phyloP scores from a whole-genome alignment of 768 basidiomycete species.

The Mycena metata region DNA sequence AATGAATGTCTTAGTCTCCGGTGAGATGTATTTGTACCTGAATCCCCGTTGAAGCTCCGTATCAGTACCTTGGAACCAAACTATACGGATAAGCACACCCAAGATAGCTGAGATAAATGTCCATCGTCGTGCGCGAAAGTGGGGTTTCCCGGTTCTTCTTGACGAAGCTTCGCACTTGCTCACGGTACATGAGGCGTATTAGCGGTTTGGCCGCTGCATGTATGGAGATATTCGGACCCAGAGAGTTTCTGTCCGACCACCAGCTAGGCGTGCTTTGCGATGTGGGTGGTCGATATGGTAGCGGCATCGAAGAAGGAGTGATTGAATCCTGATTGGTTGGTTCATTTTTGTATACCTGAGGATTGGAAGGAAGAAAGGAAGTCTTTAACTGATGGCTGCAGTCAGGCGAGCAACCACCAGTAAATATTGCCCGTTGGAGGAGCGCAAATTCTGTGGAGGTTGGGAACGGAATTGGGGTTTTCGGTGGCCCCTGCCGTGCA shows the following conservation, averaged over 20 bases:
- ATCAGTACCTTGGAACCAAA: neutral
- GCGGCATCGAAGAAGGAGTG: neutral
- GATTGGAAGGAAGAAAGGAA: too few relatives aligned
- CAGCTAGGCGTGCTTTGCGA: conserved; percentile 10
- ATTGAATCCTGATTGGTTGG: too few relatives aligned
- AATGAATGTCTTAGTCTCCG: neutral
- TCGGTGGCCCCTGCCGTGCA: too few relatives aligned
- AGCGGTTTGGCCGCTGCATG: conserved; percentile 8
- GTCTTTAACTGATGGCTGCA: too few relatives aligned
- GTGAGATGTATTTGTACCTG: neutral
- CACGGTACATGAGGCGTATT: neutral
- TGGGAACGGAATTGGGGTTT: too few relatives aligned
- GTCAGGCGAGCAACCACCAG: too few relatives aligned
- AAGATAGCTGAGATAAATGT: neutral
- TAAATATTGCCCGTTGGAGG: too few relatives aligned
- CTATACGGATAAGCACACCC: neutral
- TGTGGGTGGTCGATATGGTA: neutral
- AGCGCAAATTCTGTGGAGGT: too few relatives aligned
- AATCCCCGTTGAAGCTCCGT: too few relatives aligned
- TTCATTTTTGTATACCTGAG: too few relatives aligned
- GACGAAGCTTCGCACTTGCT: neutral
- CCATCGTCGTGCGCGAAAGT: neutral
- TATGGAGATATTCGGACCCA: neutral
- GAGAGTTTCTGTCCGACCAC: conserved; percentile 3
- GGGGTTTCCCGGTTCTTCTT: neutral